These are phyloP conservation scores for Xerocomus spinulosus DNA, from an alignment of 768 basidiomycete genomes.

Conservation along the genomic window DNA sequence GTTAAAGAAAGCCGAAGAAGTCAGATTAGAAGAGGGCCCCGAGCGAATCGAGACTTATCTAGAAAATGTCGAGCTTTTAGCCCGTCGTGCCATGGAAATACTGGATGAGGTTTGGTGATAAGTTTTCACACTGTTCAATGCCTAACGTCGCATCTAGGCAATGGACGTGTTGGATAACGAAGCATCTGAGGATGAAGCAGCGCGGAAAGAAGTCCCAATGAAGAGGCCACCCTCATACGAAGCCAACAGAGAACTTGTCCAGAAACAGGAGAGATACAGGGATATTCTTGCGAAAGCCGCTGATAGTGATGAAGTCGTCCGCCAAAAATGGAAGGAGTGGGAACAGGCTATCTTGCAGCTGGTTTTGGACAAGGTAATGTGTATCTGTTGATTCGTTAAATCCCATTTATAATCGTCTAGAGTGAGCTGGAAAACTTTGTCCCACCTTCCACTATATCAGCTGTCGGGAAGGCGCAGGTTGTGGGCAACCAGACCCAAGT, in stretches of 20 bases:
- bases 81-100: conserved; percentile 53
- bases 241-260: conserved; percentile 69
- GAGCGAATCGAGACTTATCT: conserved; percentile 65
- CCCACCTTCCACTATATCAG: conserved; percentile 56
- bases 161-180: conserved; percentile 90
- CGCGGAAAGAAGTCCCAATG: conserved; percentile 46
- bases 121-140: neutral
- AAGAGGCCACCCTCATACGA: conserved; percentile 67
- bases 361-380: conserved; percentile 55
- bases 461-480: conserved; percentile 28
- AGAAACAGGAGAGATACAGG: conserved; percentile 68
- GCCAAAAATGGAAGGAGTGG: conserved; percentile 88
- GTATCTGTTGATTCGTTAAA: neutral
- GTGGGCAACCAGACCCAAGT: conserved; percentile 49
- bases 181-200: conserved; percentile 76
- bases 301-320: conserved; percentile 71
- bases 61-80: conserved; percentile 66
- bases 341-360: conserved; percentile 66
- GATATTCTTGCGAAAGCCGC: conserved; percentile 67
- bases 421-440: conserved; percentile 60
- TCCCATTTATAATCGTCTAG: conserved; percentile 34
- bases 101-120: conserved; percentile 64
- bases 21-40: conserved; percentile 74
- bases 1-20: conserved; percentile 79
- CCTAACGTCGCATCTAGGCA: conserved; percentile 45